Conservation (phyloP, 192 early-diverging fungal genomes). For the Coemansia sp. region DNA sequence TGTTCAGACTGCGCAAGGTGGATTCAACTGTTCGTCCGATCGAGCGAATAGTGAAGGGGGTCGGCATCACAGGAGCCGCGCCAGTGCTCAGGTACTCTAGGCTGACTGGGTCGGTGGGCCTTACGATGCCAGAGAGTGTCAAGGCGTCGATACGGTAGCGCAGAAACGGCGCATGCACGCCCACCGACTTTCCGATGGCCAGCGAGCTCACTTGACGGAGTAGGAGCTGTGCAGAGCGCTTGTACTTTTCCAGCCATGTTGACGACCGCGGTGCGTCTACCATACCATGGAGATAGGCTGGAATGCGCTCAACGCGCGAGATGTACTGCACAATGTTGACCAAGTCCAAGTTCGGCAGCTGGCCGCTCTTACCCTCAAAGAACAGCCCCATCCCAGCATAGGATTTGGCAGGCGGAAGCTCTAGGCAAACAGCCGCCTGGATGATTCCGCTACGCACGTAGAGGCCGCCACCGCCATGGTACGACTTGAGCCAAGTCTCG, state of each 20-base stretch:
- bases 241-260: slow-evolving; percentile 13
- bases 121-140: slow-evolving; percentile 55
- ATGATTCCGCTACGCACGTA: slow-evolving; percentile 70
- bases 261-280: slow-evolving; percentile 14
- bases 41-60: not conserved
- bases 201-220: slow-evolving; percentile 40
- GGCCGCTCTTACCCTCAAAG: slow-evolving; percentile 87
- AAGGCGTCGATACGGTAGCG: slow-evolving; percentile 79
- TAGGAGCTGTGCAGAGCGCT: slow-evolving; percentile 25
- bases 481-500: slow-evolving; percentile 84
- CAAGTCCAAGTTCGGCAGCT: slow-evolving; percentile 89
- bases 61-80: slow-evolving; percentile 5
- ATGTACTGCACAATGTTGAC: slow-evolving; percentile 72
- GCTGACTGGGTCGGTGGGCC: slow-evolving; percentile 14
- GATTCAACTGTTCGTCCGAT: slow-evolving; percentile 72
- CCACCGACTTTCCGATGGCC: slow-evolving; percentile 38
- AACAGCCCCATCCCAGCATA: slow-evolving; percentile 65
- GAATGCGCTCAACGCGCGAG: slow-evolving; percentile 51
- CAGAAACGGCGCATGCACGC: slow-evolving; percentile 44
- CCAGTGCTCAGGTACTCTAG: not conserved
- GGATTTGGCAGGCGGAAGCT: slow-evolving; percentile 67
- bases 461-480: slow-evolving; percentile 66
- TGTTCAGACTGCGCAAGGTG: slow-evolving; percentile 80
- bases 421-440: slow-evolving; percentile 82
- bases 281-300: slow-evolving; percentile 46